Base-by-base conservation (phyloP, 345 rosid species). In the Boechera stricta region DNA sequence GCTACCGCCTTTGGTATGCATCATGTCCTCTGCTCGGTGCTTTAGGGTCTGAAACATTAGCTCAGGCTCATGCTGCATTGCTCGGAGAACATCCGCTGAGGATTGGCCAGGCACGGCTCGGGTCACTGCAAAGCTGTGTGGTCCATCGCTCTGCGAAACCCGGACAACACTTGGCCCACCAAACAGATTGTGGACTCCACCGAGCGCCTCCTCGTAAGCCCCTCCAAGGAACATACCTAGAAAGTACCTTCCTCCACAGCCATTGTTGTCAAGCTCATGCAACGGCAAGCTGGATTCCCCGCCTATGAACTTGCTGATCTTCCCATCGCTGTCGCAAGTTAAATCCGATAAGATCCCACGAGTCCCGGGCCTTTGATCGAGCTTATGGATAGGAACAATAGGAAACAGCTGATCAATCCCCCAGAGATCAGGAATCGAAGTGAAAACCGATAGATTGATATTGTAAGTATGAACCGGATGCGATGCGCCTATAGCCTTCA, bases 151-250 rank as follows among this genome's bases (percentile, higher is more conserved):
- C 87, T 96, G 99, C 29, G 81, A 86, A 26, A 93, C 95, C 2
- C 92, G 86, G 8, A 96, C 95, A 21, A 93, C 84, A 18, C 97
- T 96, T 7, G 99, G 99, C 45, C 98, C 91, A 4, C 99, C 96
- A 32, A 93, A 96, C 79, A 96, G 69, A 86, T 96, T 96, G 83
- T 96, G 99, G 29, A 90, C 72, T 73, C 99, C 99, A 48, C 99
- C 99, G 59, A 96, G 88, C 44, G 98, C 99, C 85, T 96, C 98
- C 85, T 96, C 93, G 32, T 96, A 96, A 75, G 99, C 99, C 77
- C 99, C 99, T 15, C 96, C 98, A 77, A 96, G 83, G 66, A 96
- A 96, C 99, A 96, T 96, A 70, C 99, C 99, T 89, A 96, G 49
- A 72, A 66, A 91, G 82, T 96, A 96, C 12, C 54, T 68, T 11